Conservation (phyloP, 2,329 filamentous ascomycete species). For the Nemania serpens region DNA sequence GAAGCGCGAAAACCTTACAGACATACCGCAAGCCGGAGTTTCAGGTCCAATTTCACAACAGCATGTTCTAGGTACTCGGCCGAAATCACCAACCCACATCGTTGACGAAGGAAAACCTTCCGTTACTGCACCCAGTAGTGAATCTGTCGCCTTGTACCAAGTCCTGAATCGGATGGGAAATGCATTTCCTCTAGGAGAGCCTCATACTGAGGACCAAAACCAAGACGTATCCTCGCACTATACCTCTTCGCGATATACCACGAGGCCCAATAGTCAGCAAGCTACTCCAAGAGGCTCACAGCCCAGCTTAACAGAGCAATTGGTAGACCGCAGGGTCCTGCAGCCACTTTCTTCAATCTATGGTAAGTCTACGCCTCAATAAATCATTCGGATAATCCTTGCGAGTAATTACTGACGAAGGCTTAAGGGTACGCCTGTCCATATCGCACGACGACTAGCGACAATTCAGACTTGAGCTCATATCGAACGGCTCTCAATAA, state of each 20-base stretch:
- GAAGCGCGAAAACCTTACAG: not conserved
- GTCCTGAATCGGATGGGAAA: conserved; percentile 11
- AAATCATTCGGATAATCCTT: not conserved
- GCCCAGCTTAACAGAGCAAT: conserved; percentile 25
- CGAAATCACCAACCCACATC: not conserved
- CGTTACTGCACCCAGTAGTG: conserved; percentile 7
- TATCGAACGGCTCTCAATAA: conserved; percentile 38
- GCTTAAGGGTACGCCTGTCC: conserved; percentile 27
- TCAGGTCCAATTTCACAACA: conserved; percentile 3
- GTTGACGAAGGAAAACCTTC: not conserved
- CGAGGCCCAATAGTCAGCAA: conserved; percentile 33
- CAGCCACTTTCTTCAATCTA: conserved; percentile 23
- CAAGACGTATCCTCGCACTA: conserved; percentile 33
- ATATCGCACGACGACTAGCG: conserved; percentile 26
- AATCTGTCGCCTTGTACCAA: conserved; percentile 18
- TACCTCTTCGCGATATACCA: conserved; percentile 37
- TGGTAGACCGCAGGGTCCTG: conserved; percentile 22
- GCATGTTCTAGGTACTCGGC: not conserved
- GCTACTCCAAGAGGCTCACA: conserved; percentile 30
- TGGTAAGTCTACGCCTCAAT: conserved; percentile 26
- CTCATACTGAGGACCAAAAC: conserved; percentile 6
- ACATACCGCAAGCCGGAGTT: not conserved
- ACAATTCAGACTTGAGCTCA: conserved; percentile 37
- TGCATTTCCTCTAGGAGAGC: not conserved
- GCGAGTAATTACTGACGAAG: not conserved